Percentiles rank a stretch among this genome's conserved stretches.
Evolutionary conservation across 2,329 filamentous ascomycete genomes (phyloP).

Genomic region (Grosmannia clavigera): DNA sequence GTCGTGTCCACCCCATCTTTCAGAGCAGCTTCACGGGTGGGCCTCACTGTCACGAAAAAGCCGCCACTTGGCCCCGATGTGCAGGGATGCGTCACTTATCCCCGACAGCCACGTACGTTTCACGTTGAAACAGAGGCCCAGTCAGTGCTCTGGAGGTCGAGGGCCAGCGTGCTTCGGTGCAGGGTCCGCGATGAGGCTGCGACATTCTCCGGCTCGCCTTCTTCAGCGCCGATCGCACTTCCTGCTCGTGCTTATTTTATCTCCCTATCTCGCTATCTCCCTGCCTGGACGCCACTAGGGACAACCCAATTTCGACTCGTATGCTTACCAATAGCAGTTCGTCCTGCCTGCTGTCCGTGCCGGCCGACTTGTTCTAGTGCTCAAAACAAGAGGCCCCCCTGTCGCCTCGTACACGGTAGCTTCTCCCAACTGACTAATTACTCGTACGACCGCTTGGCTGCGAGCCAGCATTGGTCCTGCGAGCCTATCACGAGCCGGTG

Average conservation of each 20-base stretch:
- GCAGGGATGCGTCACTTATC: neutral
- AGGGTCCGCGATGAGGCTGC: neutral
- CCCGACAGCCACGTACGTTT: neutral
- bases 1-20: neutral
- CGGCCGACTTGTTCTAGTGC: neutral
- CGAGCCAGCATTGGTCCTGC: no score
- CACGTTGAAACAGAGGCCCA: neutral
- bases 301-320: neutral
- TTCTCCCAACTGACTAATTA: neutral
- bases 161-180: neutral
- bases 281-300: neutral
- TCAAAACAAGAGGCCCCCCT: neutral
- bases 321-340: neutral
- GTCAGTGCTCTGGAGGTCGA: neutral
- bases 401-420: neutral
- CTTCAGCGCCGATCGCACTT: neutral
- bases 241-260: neutral
- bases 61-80: neutral
- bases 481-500: neutral
- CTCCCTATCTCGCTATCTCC: neutral
- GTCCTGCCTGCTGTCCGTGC: neutral
- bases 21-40: neutral
- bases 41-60: neutral
- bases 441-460: neutral
- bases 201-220: neutral